Evolutionary conservation across 2,329 filamentous ascomycete species (phyloP), one percentile per base, ranked within the genome.

Genomic region (Pseudocercospora vitis): DNA sequence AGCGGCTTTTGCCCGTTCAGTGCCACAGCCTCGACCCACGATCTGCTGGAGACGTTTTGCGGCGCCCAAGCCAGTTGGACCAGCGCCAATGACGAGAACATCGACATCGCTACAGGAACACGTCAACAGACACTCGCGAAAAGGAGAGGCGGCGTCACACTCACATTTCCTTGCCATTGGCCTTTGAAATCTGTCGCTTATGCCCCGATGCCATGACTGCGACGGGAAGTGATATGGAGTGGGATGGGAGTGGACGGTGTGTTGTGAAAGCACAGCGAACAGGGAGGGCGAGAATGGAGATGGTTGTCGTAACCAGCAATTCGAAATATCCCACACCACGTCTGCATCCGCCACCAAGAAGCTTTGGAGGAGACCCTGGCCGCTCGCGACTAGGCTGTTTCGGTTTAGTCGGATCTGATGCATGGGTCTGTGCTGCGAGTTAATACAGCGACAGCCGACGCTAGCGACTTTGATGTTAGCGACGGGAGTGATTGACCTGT

Each of bases 11-110:
- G 4, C 24, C 29, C 6, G 7, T 3, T 50, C 49, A 24, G 29
- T 12, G 14, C 42, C 48, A 61, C 46, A 59, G 21, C 11, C 12
- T 18, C 26, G 3, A 19, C 7, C 19, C 5, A 97, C 94, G 71
- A 96, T 86, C 77, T 99, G 94, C 76, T 97, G 88, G 64, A 99
- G 84, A 73, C 94, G 89, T 82, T 99, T 99, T 68, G 94, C 94
- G 73, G 94, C 94, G 81, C 94, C 94, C 66, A 97, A 84, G 77
- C 94, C 94, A 70, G 94, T 97, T 68, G 94, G 94, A 71, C 94
- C 94, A 77, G 92, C 92, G 71, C 94, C 94, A 79, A 97, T 96
- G 75, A 99, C 86, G 72, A 99, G 89, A 66, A 99, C 88, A 77
- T 99, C 94, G 73, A 97, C 90, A 70, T 90, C 86, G 74, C 91